Conservation (phyloP, 2,329 filamentous ascomycete species). For the Xylariaceae sp. region DNA sequence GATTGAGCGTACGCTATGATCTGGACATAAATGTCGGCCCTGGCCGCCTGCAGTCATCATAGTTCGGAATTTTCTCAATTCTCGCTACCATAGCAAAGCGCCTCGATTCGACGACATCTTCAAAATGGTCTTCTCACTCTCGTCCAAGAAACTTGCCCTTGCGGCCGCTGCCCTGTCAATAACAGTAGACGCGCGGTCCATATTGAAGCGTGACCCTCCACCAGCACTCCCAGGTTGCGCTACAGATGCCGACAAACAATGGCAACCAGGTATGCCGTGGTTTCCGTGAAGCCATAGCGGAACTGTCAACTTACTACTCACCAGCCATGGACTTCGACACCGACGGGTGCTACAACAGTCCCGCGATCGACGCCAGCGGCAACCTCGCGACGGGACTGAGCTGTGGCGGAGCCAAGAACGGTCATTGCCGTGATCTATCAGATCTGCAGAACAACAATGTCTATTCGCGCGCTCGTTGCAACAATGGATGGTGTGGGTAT, state of each 20-base stretch:
- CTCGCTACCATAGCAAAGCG: too few relatives aligned
- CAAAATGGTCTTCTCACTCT: constrained; percentile 2
- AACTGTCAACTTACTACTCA: not conserved
- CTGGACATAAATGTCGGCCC: too few relatives aligned
- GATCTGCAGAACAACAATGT: constrained; percentile 38
- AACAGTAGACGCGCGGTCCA: not conserved
- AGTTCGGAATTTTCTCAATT: too few relatives aligned
- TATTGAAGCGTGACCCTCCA: constrained; percentile 13
- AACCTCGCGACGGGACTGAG: constrained; percentile 28
- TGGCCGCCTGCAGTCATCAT: too few relatives aligned
- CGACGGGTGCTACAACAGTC: constrained; percentile 37
- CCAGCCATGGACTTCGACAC: constrained; percentile 33
- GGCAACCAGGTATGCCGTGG: constrained; percentile 11
- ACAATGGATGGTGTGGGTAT: constrained; percentile 41
- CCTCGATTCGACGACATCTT: not conserved
- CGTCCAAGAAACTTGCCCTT: not conserved
- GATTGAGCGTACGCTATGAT: too few relatives aligned
- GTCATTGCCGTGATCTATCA: constrained; percentile 31
- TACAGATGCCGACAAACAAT: constrained; percentile 12
- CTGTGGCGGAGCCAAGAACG: constrained; percentile 16
- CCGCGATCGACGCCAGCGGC: constrained; percentile 33
- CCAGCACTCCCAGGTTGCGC: constrained; percentile 8
- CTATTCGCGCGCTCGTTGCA: constrained; percentile 40
- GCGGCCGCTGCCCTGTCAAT: constrained; percentile 4
- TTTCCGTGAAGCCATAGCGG: not conserved